Evolutionary conservation across 2,329 filamentous ascomycete species (phyloP), one percentile per base, ranked within the genome.

Genomic region (Zasmidium angulare): DNA sequence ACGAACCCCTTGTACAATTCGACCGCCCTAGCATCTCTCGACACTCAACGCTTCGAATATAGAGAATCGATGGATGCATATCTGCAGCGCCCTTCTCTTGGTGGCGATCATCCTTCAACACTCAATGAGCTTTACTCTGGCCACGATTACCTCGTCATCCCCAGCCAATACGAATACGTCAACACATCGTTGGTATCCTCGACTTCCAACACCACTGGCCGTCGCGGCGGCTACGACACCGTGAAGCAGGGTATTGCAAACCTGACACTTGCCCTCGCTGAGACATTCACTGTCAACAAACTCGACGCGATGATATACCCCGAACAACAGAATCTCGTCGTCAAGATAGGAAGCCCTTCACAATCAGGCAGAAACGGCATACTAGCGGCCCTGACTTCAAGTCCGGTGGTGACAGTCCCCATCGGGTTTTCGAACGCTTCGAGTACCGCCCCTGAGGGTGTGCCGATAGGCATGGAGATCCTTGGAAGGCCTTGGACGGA

Each of bases 401-500:
- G 70, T 3, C 82, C 82, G 10, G 82, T 84, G 3, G 76, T 85
- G 3, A 81, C 80, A 2, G 74, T 85, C 1, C 83, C 83, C 0
- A 77, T 75, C 1, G 83, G 82, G 0, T 86, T 86, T 63, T 84
- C 82, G 21, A 67, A 76, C 1, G 65, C 76, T 0, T 81, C 74
- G 1, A 67, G 71, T 0, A 77, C 81, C 10, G 84, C 85, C 17
- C 81, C 81, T 0, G 67, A 79, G 29, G 86, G 86, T 1, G 78
- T 89, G 3, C 86, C 86, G 0, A 79, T 89, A 43, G 86, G 86
- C 0, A 82, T 88, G 79, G 86, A 89, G 73, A 81, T 89, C 21
- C 68, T 89, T 58, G 85, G 86, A 0, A 66, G 76, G 60, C 80
- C 80, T 3, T 87, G 82, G 78, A 77, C 72, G 1, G 86, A 89